Evolutionary conservation across 352 stramenopile genomes (phyloP), one percentile per base, ranked within the genome.

Genomic region (Aphanomyces euteiches): DNA sequence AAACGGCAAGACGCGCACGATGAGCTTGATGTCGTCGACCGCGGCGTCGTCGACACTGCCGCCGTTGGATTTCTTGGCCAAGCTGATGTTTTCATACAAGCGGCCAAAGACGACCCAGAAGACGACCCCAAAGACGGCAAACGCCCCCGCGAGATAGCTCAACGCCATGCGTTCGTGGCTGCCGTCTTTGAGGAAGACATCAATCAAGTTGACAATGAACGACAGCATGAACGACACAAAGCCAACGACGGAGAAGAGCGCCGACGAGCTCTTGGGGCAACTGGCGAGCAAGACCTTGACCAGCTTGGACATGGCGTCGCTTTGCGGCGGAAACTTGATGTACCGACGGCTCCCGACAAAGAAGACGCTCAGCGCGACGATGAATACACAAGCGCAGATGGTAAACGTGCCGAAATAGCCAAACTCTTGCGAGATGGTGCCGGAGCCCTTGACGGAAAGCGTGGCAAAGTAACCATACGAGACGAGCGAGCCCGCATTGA

Each of bases 401-500:
- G 87, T 17, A 68, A 82, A 95, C 4, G 85, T 87, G 19, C 83
- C 79, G 45, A 92, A 90, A 76, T 93, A 95, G 34, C 84, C 83
- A 71, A 88, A 93, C 53, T 89, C 74, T 37, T 78, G 74, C 13
- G 78, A 75, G 37, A 92, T 92, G 5, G 80, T 59, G 12, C 77
- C 78, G 13, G 82, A 80, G 15, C 86, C 85, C 65, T 95, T 81
- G 56, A 93, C 83, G 38, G 76, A 90, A 19, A 96, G 73, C 36
- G 81, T 85, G 34, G 85, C 83, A 39, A 95, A 82, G 37, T 92
- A 82, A 4, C 76, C 86, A 73, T 92, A 96, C 67, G 80, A 86
- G 65, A 95, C 79, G 4, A 77, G 66, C 4, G 86, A 77, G 19
- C 87, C 86, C 43, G 90, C 72, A 72, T 92, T 92, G 58, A 92